Conservation (phyloP, 164 flowering plant species). For the Vitis amurensis region DNA sequence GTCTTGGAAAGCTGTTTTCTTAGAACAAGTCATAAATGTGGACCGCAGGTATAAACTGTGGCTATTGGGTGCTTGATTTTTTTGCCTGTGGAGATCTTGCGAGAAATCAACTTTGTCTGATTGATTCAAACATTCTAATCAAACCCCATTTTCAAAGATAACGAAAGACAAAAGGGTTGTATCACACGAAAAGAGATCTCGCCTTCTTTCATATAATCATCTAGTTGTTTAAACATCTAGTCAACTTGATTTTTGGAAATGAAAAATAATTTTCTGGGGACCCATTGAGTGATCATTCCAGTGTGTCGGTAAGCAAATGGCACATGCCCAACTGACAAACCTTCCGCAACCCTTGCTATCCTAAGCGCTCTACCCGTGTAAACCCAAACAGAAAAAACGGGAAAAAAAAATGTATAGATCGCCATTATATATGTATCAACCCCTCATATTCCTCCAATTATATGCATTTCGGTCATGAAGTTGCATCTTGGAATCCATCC, state of each 20-base stretch:
- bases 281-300: neutral
- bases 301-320: neutral
- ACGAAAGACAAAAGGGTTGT: neutral
- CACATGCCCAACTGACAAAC: neutral
- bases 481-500: conserved; percentile 2
- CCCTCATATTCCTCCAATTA: no score
- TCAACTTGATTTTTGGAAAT: neutral
- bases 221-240: neutral
- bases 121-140: neutral
- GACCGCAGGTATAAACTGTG: neutral
- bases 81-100: neutral
- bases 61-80: neutral
- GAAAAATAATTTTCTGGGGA: neutral
- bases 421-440: neutral
- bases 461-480: neutral
- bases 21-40: neutral
- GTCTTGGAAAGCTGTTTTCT: neutral
- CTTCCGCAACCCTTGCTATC: neutral
- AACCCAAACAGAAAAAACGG: no score
- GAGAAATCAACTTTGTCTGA: neutral
- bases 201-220: neutral
- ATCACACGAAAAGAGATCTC: neutral
- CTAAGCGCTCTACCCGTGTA: neutral
- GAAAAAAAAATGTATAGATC: neutral
- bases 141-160: neutral